Evolutionary conservation across 192 early-diverging fungal species (phyloP), one percentile per base, ranked within the genome.

Genomic region (Pilobolus umbonatus): DNA sequence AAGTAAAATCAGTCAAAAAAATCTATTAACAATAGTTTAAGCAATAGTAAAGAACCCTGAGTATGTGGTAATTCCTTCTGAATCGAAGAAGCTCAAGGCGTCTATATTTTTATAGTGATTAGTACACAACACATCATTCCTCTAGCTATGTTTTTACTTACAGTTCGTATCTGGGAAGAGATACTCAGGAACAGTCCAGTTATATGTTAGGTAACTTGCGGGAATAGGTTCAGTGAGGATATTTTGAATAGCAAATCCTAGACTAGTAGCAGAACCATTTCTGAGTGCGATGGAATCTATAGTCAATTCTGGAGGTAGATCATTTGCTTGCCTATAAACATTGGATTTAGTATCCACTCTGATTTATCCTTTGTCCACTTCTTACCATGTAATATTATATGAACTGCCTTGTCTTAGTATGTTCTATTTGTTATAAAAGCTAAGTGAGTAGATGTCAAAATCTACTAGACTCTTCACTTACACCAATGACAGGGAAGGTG

Each of bases 151-250:
- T 21, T 52, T 35, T 26, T 8, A 61, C 31, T 54, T 61, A 61
- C 60, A 61, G n/a, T 51, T 15, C 8, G 1, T 44, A 21, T 31
- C 50, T 15, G 60, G 29, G 25, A 50, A 6, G 6, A 61, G 17
- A 15, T 17, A 34, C 26, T 38, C 31, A 4, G 60, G 60, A 32
- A 61, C 34, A 31, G 26, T 52, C 60, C 60, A 61, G 40, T 45
- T 53, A 30, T 53, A 61, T 21, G n/a, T 26, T 14, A 40, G 5
- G n/a, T 40, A 2, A 24, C 21, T 32, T 4, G 30, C 50, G 3
- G 39, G 29, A 28, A 61, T 15, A 25, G 1, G 19, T 17, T 61
- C 48, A 10, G 21, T 21, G 15, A 40, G 39, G 36, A 61, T 43
- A 34, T 61, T 61, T 7, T 31, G 12, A 22, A 44, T 7, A 32